Evolutionary conservation across 345 rosid species (phyloP).

Genomic region (Brassica incana): DNA sequence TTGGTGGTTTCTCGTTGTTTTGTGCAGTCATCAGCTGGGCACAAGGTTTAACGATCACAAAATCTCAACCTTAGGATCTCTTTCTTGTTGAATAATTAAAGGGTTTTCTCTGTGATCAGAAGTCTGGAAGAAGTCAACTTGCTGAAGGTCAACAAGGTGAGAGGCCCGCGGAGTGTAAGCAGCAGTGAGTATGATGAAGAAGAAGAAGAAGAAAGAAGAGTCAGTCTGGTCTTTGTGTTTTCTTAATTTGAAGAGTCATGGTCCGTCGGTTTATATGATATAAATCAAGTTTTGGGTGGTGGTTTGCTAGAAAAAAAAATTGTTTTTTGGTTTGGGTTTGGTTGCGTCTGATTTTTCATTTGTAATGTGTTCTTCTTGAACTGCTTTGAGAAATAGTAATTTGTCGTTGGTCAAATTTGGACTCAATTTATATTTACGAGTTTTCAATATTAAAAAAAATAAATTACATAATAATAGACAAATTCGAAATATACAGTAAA

Average conservation of each 20-base stretch:
- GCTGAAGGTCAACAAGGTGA: constrained; percentile 66
- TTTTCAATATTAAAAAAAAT: neutral
- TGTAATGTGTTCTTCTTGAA: constrained; percentile 26
- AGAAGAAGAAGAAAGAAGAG: neutral
- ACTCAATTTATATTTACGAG: neutral
- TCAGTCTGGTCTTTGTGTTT: constrained; percentile 7
- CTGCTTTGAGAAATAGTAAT: constrained; percentile 13
- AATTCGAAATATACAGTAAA: no score
- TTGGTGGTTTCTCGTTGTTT: constrained; percentile 23
- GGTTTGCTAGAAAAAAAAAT: constrained; percentile 28
- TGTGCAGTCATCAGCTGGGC: constrained; percentile 56
- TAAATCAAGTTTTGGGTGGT: constrained; percentile 53
- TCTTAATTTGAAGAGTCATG: constrained; percentile 34
- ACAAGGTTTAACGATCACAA: constrained; percentile 48
- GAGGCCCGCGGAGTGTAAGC: constrained; percentile 97
- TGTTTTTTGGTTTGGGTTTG: constrained; percentile 28
- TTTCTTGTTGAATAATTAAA: neutral
- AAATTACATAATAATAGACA: no score
- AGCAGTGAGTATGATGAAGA: constrained; percentile 54
- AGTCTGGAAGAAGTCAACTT: constrained; percentile 50
- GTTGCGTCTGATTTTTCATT: constrained; percentile 17
- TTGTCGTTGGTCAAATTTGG: constrained; percentile 20
- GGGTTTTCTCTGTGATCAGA: constrained; percentile 42
- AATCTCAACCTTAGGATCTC: neutral
- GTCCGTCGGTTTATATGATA: constrained; percentile 25